Percentiles rank a stretch among this genome's conserved stretches.
These are phyloP conservation scores for Penicillium roqueforti DNA, from an alignment of 495 filamentous ascomycete genomes.

Conservation along the genomic window DNA sequence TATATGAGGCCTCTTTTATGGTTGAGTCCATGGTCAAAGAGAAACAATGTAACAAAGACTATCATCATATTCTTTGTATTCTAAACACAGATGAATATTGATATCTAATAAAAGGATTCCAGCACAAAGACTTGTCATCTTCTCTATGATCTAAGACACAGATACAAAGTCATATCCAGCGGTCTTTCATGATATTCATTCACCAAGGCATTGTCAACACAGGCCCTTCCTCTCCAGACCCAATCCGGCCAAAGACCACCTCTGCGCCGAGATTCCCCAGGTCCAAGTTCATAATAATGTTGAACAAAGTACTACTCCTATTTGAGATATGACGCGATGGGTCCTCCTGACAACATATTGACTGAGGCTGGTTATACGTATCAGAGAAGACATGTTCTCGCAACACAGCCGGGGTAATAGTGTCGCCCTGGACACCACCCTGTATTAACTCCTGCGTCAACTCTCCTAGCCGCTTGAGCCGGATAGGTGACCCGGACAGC, in stretches of 20 bases:
- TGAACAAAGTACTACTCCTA: conserved; percentile 29
- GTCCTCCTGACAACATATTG: conserved; percentile 33
- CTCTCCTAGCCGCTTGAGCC: conserved; percentile 44
- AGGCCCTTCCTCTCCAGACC: conserved; percentile 28
- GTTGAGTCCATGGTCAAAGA: background rate
- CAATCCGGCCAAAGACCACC: conserved; percentile 30
- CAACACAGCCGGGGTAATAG: conserved; percentile 21
- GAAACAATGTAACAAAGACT: background rate
- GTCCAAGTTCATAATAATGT: conserved; percentile 39
- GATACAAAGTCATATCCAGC: background rate
- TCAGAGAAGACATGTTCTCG: conserved; percentile 34
- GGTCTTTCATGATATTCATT: background rate
- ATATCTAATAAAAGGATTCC: background rate
- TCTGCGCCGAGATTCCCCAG: conserved; percentile 23
- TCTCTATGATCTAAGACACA: background rate
- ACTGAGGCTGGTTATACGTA: conserved; percentile 30
- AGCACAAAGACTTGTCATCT: background rate
- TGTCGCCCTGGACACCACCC: conserved; percentile 17
- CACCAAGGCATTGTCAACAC: conserved; percentile 31
- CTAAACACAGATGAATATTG: background rate
- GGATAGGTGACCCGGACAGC: conserved; percentile 50
- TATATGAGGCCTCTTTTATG: background rate
- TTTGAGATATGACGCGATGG: conserved; percentile 14
- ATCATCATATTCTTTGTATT: background rate
- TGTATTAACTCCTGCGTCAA: conserved; percentile 32